Conservation (phyloP, 106 monocot genomes). For the Acorus calamus region DNA sequence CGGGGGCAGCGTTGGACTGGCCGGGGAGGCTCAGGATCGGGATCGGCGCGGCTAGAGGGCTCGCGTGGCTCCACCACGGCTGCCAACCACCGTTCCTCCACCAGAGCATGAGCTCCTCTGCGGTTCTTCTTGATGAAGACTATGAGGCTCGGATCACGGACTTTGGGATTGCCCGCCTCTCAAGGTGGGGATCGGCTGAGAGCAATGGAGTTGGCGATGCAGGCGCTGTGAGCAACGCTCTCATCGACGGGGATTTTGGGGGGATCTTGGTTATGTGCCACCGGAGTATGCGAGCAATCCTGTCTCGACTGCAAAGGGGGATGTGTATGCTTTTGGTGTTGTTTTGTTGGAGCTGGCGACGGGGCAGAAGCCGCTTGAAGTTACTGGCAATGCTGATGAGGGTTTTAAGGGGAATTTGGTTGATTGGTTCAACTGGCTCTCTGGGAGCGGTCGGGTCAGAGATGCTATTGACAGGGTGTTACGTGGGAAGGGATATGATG, state of each 20-base stretch:
- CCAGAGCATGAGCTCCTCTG: slow-evolving; percentile 45
- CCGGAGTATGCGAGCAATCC: slow-evolving; percentile 61
- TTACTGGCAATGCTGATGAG: slow-evolving; percentile 19
- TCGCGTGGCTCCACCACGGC: slow-evolving; percentile 92
- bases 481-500: background rate
- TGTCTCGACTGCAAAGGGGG: slow-evolving; percentile 40
- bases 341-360: slow-evolving; percentile 65
- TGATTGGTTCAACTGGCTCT: slow-evolving; percentile 67
- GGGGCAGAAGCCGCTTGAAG: slow-evolving; percentile 55
- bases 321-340: slow-evolving; percentile 46
- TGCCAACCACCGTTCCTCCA: slow-evolving; percentile 45
- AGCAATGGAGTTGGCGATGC: background rate
- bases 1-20: slow-evolving; percentile 39
- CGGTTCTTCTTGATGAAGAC: slow-evolving; percentile 64
- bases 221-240: slow-evolving; percentile 24
- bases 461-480: background rate
- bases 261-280: slow-evolving; percentile 42
- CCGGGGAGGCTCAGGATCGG: slow-evolving; percentile 46
- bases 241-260: slow-evolving; percentile 55
- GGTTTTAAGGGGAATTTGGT: slow-evolving; percentile 70
- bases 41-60: slow-evolving; percentile 55
- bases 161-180: slow-evolving; percentile 33
- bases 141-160: slow-evolving; percentile 60
- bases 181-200: slow-evolving; percentile 10
- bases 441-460: slow-evolving; percentile 7